Conservation (phyloP, 2,329 filamentous ascomycete genomes). For the Nemania bipapillata region DNA sequence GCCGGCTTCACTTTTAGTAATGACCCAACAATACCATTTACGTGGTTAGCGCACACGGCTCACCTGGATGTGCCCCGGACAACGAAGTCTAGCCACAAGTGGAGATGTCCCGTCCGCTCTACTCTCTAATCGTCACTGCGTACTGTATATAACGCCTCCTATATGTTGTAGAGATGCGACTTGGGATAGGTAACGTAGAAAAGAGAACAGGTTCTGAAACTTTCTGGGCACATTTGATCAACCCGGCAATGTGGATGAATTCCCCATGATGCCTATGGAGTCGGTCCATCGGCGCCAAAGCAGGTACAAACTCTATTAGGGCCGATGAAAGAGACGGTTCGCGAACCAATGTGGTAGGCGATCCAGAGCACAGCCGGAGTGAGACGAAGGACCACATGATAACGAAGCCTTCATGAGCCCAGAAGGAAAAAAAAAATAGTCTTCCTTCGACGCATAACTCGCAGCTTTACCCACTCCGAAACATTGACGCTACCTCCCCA, state of each 20-base stretch:
- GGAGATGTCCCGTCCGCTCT: neutral
- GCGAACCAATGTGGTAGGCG: slow-evolving; percentile 5
- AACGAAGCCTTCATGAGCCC: neutral
- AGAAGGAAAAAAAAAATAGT: neutral
- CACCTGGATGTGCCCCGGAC: slow-evolving; percentile 11
- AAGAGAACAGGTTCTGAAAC: slow-evolving; percentile 7
- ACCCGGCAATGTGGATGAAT: slow-evolving; percentile 37
- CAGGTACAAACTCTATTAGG: slow-evolving; percentile 13
- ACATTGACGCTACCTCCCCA: neutral
- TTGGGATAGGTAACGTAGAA: slow-evolving; percentile 23
- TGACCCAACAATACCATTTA: slow-evolving; percentile 12
- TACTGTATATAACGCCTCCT: slow-evolving; percentile 22
- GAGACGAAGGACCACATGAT: neutral
- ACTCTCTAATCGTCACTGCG: neutral
- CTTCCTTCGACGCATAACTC: neutral
- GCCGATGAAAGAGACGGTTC: slow-evolving; percentile 26
- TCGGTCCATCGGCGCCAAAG: slow-evolving; percentile 23
- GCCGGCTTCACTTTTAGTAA: slow-evolving; percentile 30
- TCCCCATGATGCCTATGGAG: slow-evolving; percentile 27
- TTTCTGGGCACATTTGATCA: slow-evolving; percentile 2
- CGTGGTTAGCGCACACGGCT: slow-evolving; percentile 22
- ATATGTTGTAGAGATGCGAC: slow-evolving; percentile 24
- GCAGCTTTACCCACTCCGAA: neutral
- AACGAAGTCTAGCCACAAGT: slow-evolving; percentile 27
- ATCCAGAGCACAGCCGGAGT: neutral